Conservation (phyloP, 768 basidiomycete genomes). For the Tylopilus balloui region DNA sequence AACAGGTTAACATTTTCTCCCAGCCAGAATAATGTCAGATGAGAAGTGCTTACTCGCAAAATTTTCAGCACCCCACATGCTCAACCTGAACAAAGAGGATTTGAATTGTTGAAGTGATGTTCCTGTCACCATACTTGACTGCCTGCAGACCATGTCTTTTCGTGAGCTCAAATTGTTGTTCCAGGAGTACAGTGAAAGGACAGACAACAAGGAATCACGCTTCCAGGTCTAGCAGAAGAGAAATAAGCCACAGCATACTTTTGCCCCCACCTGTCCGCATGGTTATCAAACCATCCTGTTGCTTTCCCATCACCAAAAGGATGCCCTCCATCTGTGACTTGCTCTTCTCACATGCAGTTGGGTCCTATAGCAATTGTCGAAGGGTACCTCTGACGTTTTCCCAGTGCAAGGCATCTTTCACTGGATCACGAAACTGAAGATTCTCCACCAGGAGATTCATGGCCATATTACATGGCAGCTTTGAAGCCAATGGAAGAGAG, state of each 20-base stretch:
- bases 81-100: constrained; percentile 5
- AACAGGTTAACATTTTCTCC: not conserved
- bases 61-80: not conserved
- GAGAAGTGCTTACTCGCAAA: not conserved
- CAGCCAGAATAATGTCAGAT: not conserved
- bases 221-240: not conserved
- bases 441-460: not conserved
- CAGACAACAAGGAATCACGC: constrained; percentile 1
- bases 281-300: constrained; percentile 4
- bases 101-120: not conserved
- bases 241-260: constrained; percentile 2
- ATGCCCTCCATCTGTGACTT: constrained; percentile 1
- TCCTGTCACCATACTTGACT: not conserved
- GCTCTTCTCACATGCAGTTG: not conserved
- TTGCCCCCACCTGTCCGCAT: constrained; percentile 6
- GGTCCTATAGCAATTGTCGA: not conserved
- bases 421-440: not conserved
- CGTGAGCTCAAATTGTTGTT: not conserved
- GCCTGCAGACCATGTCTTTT: not conserved
- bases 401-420: not conserved
- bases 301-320: not conserved
- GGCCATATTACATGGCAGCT: not conserved
- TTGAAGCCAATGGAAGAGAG: not conserved
- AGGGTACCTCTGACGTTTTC: not conserved
- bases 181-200: not conserved